Percentiles rank a stretch among this genome's conserved stretches.
Evolutionary conservation across 176 grass and related monocot genomes (phyloP).

Genomic region (Lolium multiflorum): DNA sequence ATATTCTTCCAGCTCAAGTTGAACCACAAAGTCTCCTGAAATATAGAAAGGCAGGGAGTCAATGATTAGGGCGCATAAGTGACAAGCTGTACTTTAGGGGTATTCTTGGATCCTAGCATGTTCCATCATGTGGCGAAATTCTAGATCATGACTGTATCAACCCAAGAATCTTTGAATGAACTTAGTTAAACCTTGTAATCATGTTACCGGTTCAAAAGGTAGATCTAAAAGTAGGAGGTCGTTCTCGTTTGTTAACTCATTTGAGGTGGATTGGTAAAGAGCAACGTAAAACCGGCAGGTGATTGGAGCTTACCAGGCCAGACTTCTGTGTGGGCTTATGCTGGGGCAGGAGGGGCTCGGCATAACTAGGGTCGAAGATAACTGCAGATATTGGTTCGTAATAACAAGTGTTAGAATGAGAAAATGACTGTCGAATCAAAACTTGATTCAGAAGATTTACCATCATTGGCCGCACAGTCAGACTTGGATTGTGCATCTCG

Average conservation of each 20-base stretch:
- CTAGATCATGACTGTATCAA: slow-evolving; percentile 10
- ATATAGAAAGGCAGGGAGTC: slow-evolving; percentile 15
- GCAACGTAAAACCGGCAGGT: background rate
- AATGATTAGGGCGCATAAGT: background rate
- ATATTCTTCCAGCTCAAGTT: slow-evolving; percentile 93
- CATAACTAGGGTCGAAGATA: slow-evolving; percentile 49
- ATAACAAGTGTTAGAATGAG: background rate
- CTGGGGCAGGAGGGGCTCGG: slow-evolving; percentile 70
- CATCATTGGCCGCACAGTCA: slow-evolving; percentile 15
- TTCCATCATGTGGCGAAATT: slow-evolving; percentile 12
- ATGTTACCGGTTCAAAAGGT: slow-evolving; percentile 1
- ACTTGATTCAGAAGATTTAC: background rate
- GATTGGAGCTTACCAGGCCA: slow-evolving; percentile 55
- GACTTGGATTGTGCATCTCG: slow-evolving; percentile 56
- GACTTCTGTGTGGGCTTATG: slow-evolving; percentile 61
- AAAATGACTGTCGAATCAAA: background rate
- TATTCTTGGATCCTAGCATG: slow-evolving; percentile 31
- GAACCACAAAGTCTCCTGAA: slow-evolving; percentile 76
- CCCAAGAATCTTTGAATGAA: background rate
- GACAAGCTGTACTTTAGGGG: slow-evolving; percentile 24
- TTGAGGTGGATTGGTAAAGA: background rate
- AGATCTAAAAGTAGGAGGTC: slow-evolving; percentile 15
- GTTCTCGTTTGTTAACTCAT: background rate
- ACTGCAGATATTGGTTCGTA: slow-evolving; percentile 50
- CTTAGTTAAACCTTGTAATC: slow-evolving; percentile 3